Evolutionary conservation across 495 filamentous ascomycete species (phyloP).

Genomic region (Pseudevernia furfuracea): DNA sequence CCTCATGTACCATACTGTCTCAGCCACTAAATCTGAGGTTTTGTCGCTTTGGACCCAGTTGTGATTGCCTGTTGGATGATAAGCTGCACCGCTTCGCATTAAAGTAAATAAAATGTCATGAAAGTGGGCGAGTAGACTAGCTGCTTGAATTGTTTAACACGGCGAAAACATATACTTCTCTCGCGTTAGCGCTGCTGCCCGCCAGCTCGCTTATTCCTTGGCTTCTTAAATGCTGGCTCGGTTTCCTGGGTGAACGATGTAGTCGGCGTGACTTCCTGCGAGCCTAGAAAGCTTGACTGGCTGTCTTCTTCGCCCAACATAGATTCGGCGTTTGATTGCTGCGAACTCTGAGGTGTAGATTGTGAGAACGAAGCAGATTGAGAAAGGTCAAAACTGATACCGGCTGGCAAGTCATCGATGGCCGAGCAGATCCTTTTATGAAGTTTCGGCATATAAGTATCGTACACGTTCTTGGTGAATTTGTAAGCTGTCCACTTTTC

Average conservation of each 20-base stretch:
- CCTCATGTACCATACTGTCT: background rate
- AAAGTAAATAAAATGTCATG: background rate
- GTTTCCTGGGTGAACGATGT: conserved; percentile 11
- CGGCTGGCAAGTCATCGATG: conserved; percentile 32
- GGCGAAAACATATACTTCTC: too few species aligned
- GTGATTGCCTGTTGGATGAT: background rate
- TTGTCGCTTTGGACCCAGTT: background rate
- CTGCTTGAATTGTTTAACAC: too few species aligned
- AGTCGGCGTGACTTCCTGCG: conserved; percentile 11
- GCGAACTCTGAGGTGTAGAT: background rate
- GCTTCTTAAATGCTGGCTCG: conserved; percentile 17
- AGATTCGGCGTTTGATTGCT: conserved; percentile 7
- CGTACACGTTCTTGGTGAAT: too few species aligned
- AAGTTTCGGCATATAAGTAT: conserved; percentile 32
- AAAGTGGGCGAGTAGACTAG: too few species aligned
- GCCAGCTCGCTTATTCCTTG: conserved; percentile 9
- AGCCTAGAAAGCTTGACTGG: conserved; percentile 13
- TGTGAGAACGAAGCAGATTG: background rate
- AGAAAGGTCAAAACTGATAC: conserved; percentile 4
- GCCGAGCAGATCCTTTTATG: conserved; percentile 30
- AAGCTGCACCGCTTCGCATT: background rate
- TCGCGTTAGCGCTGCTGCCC: conserved; percentile 8
- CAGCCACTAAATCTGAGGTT: background rate
- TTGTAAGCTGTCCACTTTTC: conserved; percentile 36
- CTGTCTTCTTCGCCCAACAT: too few species aligned